Evolutionary conservation across 805 yeast genomes (phyloP).

Genomic region (Pichia californica): DNA sequence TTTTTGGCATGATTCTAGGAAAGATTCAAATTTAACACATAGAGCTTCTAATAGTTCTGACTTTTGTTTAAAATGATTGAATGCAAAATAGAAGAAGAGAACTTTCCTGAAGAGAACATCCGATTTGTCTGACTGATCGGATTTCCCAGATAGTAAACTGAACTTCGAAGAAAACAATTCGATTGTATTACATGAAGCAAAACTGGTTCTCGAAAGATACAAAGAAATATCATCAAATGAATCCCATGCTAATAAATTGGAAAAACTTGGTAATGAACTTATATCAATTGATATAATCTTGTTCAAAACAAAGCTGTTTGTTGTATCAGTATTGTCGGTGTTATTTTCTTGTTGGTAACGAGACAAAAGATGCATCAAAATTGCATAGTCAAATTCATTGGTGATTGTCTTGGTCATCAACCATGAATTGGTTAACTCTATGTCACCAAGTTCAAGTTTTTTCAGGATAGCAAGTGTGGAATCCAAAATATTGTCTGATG

Average conservation of each 20-base stretch:
- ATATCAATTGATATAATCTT: slow-evolving; percentile 3
- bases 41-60: not conserved
- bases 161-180: slow-evolving; percentile 8
- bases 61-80: slow-evolving; percentile 11
- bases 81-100: slow-evolving; percentile 17
- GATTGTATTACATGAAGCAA: slow-evolving; percentile 1
- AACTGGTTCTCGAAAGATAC: slow-evolving; percentile 1
- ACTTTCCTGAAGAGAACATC: slow-evolving; percentile 7
- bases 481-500: slow-evolving; percentile 2
- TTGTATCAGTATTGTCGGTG: not conserved
- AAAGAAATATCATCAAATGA: slow-evolving; percentile 12
- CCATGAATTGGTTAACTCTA: not conserved
- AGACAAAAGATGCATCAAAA: not conserved
- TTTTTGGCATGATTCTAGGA: slow-evolving; percentile 15
- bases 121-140: not conserved
- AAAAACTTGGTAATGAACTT: slow-evolving; percentile 15
- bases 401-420: not conserved
- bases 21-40: slow-evolving; percentile 8
- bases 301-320: not conserved
- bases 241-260: slow-evolving; percentile 23
- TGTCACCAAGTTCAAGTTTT: slow-evolving; percentile 1
- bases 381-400: slow-evolving; percentile 8
- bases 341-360: not conserved
- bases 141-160: not conserved
- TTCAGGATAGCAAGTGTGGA: slow-evolving; percentile 6